phyloP scores from a whole-genome alignment of 2,329 filamentous ascomycete genomes.

The Colletotrichum somersetense region DNA sequence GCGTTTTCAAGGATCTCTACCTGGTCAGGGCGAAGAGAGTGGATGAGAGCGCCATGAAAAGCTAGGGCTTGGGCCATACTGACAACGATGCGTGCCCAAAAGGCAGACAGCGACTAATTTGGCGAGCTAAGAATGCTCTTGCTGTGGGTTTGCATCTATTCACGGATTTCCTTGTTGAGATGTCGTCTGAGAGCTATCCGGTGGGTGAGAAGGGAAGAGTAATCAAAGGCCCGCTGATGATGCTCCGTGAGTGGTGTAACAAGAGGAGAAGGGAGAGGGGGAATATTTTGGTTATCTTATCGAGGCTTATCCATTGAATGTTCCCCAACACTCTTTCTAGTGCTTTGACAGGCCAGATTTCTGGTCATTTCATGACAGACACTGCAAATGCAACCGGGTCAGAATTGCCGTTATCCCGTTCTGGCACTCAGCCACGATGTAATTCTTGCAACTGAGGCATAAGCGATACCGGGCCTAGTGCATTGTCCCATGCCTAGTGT shows the following conservation, averaged over 20 bases:
- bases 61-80: conserved; percentile 23
- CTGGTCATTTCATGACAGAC: neutral
- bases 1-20: conserved; percentile 56
- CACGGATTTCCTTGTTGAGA: neutral
- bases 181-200: neutral
- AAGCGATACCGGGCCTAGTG: neutral
- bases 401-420: neutral
- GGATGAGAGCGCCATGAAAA: conserved; percentile 59
- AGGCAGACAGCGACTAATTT: neutral
- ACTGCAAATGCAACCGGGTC: neutral
- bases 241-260: neutral
- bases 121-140: neutral
- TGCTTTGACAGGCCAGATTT: neutral
- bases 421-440: neutral
- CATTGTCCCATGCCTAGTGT: neutral
- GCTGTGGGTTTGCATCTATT: too few species aligned
- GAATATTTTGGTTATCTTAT: conserved; percentile 1
- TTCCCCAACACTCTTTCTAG: neutral
- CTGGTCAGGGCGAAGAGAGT: conserved; percentile 51
- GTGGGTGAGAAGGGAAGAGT: neutral
- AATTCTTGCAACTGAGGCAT: neutral
- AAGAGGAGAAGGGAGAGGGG: neutral
- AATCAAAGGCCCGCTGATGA: neutral
- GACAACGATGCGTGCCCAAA: neutral
- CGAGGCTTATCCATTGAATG: neutral